Evolutionary conservation across 257 asterid species (phyloP), one percentile per base, ranked within the genome.

Genomic region (Nicotiana tabacum): DNA sequence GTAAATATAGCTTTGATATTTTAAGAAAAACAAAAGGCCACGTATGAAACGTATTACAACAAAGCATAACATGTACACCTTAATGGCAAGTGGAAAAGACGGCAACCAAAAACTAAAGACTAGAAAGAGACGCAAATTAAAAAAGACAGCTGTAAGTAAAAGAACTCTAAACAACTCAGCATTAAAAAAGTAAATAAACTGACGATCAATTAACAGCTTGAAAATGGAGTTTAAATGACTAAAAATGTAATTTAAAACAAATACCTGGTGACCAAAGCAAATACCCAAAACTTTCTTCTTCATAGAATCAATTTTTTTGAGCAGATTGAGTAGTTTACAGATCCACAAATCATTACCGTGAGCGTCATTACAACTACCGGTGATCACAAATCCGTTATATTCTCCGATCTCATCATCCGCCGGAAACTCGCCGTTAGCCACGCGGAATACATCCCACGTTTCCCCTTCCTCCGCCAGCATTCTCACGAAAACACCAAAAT

Each of bases 381-480:
- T 92, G 89, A 95, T 93, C 8, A 93, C 98, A 82, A 91, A 95
- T 1, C 99, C 99, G 33, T 91, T 93, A 79, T 85, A 88, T 17
- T 87, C 91, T 8, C 37, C 89, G 84, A 93, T 90, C 87, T 91
- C 94, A 9, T 89, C 93, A 48, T 93, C 97, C 37, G 90, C 43
- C 32, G 99, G 99, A n/a, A 95, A 91, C 78, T 95, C 95, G 33
- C 95, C 98, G 24, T 60, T 84, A 4, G 91, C 88, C 24, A 95
- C 99, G n/a, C 78, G 85, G 77, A 82, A 95, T 51, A 91, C 81
- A 76, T 89, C 89, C 99, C 99, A 95, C 1, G 82, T 88, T 53
- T 95, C 99, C 2, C 98, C 98, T 62, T 95, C 97, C 57, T 95
- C 99, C 17, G 87, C 90, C 85, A 95, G 95, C 97, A 95, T 93